These are phyloP conservation scores for Candida odintsovae DNA, from an alignment of 805 yeast species.

Conservation along the genomic window DNA sequence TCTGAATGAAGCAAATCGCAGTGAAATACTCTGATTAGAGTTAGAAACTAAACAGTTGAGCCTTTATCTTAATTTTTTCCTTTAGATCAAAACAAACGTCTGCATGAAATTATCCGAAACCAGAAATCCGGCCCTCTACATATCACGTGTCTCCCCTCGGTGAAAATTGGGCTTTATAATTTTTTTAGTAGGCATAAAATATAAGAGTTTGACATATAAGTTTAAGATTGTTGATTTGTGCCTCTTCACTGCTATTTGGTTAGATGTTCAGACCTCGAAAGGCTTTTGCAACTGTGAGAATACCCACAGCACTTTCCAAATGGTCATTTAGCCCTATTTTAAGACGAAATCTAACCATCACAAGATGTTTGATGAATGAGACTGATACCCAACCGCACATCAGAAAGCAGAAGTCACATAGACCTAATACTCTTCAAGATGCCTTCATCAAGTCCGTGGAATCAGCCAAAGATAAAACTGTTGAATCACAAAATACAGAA, in stretches of 20 bases:
- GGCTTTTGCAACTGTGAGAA: neutral
- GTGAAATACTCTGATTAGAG: neutral
- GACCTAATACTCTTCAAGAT: constrained; percentile 7
- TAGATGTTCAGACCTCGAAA: neutral
- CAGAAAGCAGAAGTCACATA: constrained; percentile 6
- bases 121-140: neutral
- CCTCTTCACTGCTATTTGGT: neutral
- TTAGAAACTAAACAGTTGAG: neutral
- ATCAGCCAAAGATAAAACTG: neutral
- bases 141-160: neutral
- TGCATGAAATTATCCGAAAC: neutral
- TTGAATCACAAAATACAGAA: neutral
- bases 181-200: no score
- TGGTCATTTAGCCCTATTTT: neutral
- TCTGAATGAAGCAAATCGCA: neutral
- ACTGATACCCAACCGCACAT: neutral
- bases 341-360: neutral
- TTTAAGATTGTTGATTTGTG: neutral
- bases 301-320: neutral
- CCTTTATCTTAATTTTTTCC: neutral
- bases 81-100: neutral
- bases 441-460: neutral
- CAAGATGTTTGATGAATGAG: neutral
- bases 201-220: no score
- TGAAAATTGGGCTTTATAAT: neutral